Percentiles rank a stretch among this genome's conserved stretches.
phyloP scores from a whole-genome alignment of 441 rosid species.

The Eutrema salsugineum region DNA sequence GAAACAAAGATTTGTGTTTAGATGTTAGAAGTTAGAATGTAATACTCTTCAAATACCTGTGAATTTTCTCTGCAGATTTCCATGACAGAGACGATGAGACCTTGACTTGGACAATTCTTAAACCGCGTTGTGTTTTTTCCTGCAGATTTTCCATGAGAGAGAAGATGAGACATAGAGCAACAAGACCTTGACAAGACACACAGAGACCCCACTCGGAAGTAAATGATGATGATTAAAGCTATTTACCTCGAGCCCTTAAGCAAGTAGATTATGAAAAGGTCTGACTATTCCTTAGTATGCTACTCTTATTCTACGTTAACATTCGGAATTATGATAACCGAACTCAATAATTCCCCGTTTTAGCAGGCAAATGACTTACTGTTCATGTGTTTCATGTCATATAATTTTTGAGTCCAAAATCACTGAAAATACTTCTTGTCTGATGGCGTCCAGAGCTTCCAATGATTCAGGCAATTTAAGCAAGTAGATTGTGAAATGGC shows the following conservation, averaged over 20 bases:
- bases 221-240: background rate
- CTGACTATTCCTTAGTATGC: background rate
- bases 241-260: background rate
- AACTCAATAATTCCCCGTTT: too few species aligned
- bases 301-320: too few species aligned
- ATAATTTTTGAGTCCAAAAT: too few species aligned
- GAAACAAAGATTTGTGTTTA: conserved; percentile 11
- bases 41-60: background rate
- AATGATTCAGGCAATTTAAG: too few species aligned
- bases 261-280: background rate
- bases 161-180: background rate
- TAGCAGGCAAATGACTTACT: too few species aligned
- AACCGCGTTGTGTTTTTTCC: background rate
- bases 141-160: background rate
- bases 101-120: background rate
- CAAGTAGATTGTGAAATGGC: too few species aligned
- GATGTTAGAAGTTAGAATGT: background rate
- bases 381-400: too few species aligned
- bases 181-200: background rate
- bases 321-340: too few species aligned
- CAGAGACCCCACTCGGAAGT: background rate
- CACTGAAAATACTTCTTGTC: too few species aligned
- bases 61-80: background rate
- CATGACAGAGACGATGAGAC: background rate
- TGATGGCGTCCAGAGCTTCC: too few species aligned